Conservation (phyloP, 2,329 filamentous ascomycete species). For the Peltaster fructicola region DNA sequence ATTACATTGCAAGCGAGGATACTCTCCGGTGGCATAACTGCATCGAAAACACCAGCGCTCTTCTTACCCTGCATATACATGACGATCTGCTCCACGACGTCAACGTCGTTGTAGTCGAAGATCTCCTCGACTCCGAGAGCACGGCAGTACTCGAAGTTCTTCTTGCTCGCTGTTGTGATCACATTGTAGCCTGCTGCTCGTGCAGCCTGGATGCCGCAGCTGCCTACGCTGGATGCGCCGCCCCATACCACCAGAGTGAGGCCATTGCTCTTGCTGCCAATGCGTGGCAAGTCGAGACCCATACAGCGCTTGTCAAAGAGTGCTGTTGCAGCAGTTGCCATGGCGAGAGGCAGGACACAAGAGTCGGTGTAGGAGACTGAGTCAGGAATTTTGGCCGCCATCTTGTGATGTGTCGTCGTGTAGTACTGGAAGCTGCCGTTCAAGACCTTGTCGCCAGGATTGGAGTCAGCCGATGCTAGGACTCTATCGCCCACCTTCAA, state of each 20-base stretch:
- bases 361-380: conserved; percentile 8
- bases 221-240: conserved; percentile 35
- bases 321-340: conserved; percentile 8
- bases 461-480: conserved; percentile 6
- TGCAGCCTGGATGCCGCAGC: conserved; percentile 32
- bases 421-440: conserved; percentile 11
- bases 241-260: conserved; percentile 35
- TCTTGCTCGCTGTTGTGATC: conserved; percentile 18
- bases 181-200: conserved; percentile 29
- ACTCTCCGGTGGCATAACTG: conserved; percentile 4
- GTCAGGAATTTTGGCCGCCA: conserved; percentile 8
- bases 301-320: conserved; percentile 7
- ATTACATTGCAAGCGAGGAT: conserved; percentile 4
- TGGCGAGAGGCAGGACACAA: conserved; percentile 8
- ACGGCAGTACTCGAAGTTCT: conserved; percentile 26
- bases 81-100: conserved; percentile 14
- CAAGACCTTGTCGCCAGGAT: conserved; percentile 1
- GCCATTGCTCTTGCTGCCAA: conserved; percentile 5
- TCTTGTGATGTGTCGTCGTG: conserved; percentile 4
- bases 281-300: conserved; percentile 4
- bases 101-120: conserved; percentile 30
- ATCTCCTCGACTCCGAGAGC: conserved; percentile 27
- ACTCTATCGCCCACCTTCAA: conserved; percentile 13
- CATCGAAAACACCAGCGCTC: conserved; percentile 7
- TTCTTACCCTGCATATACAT: conserved; percentile 5